These are phyloP conservation scores for Dioszegia aurantiaca DNA, from an alignment of 768 basidiomycete species.

Conservation along the genomic window DNA sequence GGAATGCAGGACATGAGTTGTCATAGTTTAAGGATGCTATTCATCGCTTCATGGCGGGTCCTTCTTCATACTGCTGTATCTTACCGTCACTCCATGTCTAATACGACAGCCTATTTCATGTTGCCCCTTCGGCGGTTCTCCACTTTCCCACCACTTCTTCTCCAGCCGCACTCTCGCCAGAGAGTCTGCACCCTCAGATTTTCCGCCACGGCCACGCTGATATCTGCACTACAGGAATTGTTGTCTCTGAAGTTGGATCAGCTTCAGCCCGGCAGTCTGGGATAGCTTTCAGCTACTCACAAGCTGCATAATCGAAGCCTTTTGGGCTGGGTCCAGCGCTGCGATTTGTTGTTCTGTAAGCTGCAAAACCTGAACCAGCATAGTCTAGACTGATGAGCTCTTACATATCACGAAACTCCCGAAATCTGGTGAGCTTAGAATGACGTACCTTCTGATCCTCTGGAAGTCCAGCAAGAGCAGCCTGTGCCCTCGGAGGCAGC, in stretches of 20 bases:
- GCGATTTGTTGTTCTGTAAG: conserved; percentile 80
- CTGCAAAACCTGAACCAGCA: conserved; percentile 81
- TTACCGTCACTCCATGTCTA: too few relatives aligned
- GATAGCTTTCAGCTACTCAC: conserved; percentile 57
- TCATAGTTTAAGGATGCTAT: too few relatives aligned
- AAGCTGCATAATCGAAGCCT: conserved; percentile 73
- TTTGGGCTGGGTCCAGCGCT: conserved; percentile 71
- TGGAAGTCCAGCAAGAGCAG: conserved; percentile 34
- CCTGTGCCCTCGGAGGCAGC: conserved; percentile 31
- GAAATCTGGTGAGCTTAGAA: not conserved
- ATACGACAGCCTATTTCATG: too few relatives aligned
- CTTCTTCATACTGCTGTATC: too few relatives aligned
- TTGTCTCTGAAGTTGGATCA: conserved; percentile 24
- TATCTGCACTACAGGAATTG: conserved; percentile 38
- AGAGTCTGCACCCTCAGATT: too few relatives aligned
- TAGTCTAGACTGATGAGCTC: conserved; percentile 56
- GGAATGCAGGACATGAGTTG: too few relatives aligned
- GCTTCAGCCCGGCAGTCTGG: not conserved
- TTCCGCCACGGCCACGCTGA: too few relatives aligned
- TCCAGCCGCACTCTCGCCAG: too few relatives aligned
- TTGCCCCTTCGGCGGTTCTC: too few relatives aligned
- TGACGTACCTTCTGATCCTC: conserved; percentile 49
- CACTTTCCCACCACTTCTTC: too few relatives aligned
- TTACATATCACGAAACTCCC: not conserved
- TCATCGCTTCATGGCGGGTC: too few relatives aligned